phyloP scores from a whole-genome alignment of 192 early-diverging fungal genomes.

The Mortierella claussenii region DNA sequence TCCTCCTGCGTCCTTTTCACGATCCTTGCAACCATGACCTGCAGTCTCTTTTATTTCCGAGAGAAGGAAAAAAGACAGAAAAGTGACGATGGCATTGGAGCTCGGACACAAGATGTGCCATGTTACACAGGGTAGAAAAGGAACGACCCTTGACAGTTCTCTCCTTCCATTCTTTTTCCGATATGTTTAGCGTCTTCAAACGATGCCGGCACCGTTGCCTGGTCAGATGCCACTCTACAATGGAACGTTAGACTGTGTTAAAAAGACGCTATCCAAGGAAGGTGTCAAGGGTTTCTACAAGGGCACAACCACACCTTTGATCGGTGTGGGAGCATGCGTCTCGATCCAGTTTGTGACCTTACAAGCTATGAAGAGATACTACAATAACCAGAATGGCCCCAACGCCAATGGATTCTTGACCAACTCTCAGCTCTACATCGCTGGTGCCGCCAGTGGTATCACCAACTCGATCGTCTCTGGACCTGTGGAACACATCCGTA shows the following conservation, averaged over 20 bases:
- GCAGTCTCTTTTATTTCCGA: no score
- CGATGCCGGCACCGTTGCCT: constrained; percentile 76
- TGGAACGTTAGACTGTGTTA: constrained; percentile 89
- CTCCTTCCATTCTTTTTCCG: neutral
- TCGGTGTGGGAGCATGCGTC: constrained; percentile 95
- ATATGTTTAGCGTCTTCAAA: constrained; percentile 82
- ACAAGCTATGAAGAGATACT: constrained; percentile 88
- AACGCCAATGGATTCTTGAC: constrained; percentile 62
- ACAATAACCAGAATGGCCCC: constrained; percentile 68
- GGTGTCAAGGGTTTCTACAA: constrained; percentile 90
- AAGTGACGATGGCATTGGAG: no score
- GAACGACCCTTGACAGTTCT: no score
- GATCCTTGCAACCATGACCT: no score
- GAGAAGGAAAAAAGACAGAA: no score
- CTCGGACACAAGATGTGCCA: no score
- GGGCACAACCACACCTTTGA: constrained; percentile 92
- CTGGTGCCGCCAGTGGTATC: constrained; percentile 87
- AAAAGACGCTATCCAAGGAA: constrained; percentile 83
- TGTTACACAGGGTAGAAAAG: no score
- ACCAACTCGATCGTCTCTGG: constrained; percentile 91
- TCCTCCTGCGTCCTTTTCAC: no score
- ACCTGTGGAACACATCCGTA: constrained; percentile 97
- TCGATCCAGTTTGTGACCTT: constrained; percentile 96
- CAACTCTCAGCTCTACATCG: constrained; percentile 83
- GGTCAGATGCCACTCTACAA: constrained; percentile 75